These are phyloP conservation scores for Aureobasidium sp. DNA, from an alignment of 2,329 filamentous ascomycete species.

Conservation along the genomic window DNA sequence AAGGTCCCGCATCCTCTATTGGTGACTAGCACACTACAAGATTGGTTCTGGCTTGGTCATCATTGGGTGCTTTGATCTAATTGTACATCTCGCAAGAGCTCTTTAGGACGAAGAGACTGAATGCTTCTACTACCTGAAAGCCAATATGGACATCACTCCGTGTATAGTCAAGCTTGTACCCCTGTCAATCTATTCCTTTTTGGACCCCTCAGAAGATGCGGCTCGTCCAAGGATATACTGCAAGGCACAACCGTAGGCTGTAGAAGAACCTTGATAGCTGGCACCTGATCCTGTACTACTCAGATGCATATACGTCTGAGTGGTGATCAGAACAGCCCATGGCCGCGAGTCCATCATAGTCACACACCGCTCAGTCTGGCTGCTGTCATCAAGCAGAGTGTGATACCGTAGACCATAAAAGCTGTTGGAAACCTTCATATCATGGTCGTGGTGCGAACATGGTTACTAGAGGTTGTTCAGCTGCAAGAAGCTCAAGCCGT, in stretches of 20 bases:
- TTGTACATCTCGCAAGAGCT: neutral
- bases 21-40: neutral
- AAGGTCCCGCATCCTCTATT: neutral
- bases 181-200: slow-evolving; percentile 11
- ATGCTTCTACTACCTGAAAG: neutral
- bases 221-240: neutral
- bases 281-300: neutral
- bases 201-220: neutral
- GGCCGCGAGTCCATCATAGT: neutral
- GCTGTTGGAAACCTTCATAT: no score
- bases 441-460: no score
- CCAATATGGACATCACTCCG: neutral
- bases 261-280: neutral
- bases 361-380: no score
- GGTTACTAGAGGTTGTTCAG: no score
- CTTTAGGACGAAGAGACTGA: neutral
- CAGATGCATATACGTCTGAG: neutral
- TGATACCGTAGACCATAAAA: no score
- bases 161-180: neutral
- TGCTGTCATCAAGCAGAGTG: no score
- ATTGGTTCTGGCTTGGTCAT: neutral
- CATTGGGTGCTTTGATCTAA: neutral
- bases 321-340: neutral
- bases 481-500: no score
- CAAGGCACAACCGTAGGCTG: neutral